A percentile compares a stretch with the other conserved stretches of the same genome.
phyloP scores from a whole-genome alignment of 495 filamentous ascomycete species.

The Penicillium canescens region DNA sequence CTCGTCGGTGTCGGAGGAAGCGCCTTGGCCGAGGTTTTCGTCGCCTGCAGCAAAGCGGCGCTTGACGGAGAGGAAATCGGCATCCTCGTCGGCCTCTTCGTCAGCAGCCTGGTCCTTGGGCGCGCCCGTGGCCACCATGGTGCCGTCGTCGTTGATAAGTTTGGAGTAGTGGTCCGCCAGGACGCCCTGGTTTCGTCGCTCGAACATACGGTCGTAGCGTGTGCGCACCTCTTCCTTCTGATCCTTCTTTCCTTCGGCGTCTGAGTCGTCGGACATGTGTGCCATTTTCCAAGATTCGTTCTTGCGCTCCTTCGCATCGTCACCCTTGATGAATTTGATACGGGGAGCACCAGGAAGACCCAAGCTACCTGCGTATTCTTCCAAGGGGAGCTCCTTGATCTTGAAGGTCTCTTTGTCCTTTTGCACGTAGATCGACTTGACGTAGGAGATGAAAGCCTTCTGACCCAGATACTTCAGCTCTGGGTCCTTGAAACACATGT shows the following conservation, averaged over 20 bases:
- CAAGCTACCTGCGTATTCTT: conserved; percentile 80
- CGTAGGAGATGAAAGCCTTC: conserved; percentile 91
- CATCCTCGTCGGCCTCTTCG: conserved; percentile 59
- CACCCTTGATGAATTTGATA: conserved; percentile 88
- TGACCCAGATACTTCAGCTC: conserved; percentile 94
- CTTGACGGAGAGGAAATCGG: conserved; percentile 89
- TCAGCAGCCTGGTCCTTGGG: conserved; percentile 20
- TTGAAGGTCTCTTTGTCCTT: conserved; percentile 93
- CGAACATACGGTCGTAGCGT: conserved; percentile 96
- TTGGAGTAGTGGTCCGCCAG: conserved; percentile 88
- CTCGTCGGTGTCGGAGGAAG: conserved; percentile 18
- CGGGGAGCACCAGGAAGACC: conserved; percentile 88
- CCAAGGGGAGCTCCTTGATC: conserved; percentile 74
- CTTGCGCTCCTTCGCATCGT: conserved; percentile 81
- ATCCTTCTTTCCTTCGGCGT: conserved; percentile 50
- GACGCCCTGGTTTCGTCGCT: conserved; percentile 91
- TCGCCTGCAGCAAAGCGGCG: conserved; percentile 65
- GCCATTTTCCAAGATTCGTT: conserved; percentile 70
- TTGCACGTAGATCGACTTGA: conserved; percentile 78
- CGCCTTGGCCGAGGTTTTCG: conserved; percentile 26
- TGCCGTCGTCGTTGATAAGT: conserved; percentile 69
- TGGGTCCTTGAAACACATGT: conserved; percentile 91
- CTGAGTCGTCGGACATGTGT: conserved; percentile 51
- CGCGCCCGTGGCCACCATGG: conserved; percentile 35
- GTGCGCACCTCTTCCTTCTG: conserved; percentile 72